These are phyloP conservation scores for Globisporangium alternatum DNA, from an alignment of 352 stramenopile species.

Conservation along the genomic window DNA sequence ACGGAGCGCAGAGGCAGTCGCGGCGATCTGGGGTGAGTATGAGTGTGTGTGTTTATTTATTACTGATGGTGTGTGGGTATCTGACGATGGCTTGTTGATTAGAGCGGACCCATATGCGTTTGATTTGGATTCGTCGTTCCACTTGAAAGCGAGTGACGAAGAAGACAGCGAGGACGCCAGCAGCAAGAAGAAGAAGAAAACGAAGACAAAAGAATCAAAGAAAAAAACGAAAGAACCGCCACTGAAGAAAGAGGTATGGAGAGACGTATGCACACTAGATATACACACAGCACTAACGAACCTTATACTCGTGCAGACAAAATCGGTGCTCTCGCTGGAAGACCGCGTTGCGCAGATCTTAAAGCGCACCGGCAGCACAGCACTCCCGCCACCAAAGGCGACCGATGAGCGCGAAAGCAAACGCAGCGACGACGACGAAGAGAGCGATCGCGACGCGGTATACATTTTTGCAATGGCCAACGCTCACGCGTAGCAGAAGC, in stretches of 20 bases:
- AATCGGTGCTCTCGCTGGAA: conserved; percentile 47
- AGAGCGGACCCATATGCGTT: conserved; percentile 76
- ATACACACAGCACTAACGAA: background rate
- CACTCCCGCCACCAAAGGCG: conserved; percentile 19
- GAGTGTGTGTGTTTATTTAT: background rate
- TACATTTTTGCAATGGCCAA: background rate
- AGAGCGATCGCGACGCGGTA: conserved; percentile 8
- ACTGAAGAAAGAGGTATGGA: conserved; percentile 26
- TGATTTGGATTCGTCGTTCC: conserved; percentile 45
- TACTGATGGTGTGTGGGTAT: background rate
- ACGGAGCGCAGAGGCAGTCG: conserved; percentile 27
- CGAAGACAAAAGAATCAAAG: conserved; percentile 29
- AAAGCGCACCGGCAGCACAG: conserved; percentile 67
- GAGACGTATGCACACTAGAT: background rate
- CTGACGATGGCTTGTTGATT: background rate
- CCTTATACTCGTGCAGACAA: conserved; percentile 13
- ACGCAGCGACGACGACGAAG: conserved; percentile 19
- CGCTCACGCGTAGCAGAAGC: background rate
- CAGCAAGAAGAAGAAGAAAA: conserved; percentile 16
- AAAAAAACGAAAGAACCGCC: conserved; percentile 22
- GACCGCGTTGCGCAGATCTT: conserved; percentile 76
- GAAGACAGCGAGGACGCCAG: conserved; percentile 13
- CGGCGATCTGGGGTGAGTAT: conserved; percentile 27
- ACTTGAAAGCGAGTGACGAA: conserved; percentile 25
- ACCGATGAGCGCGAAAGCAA: conserved; percentile 26